These are phyloP conservation scores for Fusarium sacchari DNA, from an alignment of 2,329 filamentous ascomycete species.

Conservation along the genomic window DNA sequence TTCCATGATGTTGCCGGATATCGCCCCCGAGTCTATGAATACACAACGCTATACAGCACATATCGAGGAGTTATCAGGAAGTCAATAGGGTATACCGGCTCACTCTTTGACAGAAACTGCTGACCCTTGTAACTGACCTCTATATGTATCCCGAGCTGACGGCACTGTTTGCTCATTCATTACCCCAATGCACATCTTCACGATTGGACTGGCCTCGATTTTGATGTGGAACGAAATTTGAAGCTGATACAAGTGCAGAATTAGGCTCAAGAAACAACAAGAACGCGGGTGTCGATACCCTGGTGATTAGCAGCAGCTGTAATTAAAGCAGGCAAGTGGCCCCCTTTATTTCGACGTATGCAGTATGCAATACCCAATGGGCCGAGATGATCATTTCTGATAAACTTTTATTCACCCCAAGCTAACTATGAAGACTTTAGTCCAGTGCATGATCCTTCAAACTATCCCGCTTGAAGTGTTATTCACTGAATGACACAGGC, in stretches of 20 bases:
- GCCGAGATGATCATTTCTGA: not conserved
- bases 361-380: not conserved
- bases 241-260: constrained; percentile 12
- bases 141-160: not conserved
- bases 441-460: constrained; percentile 15
- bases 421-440: not conserved
- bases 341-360: not conserved
- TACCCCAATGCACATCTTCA: not conserved
- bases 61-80: not conserved
- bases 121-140: not conserved
- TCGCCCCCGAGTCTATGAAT: not conserved
- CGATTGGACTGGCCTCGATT: not conserved
- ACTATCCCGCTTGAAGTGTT: constrained; percentile 1
- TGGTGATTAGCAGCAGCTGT: not conserved
- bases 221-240: not conserved
- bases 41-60: not conserved
- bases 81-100: not conserved
- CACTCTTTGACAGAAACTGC: not conserved
- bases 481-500: constrained; percentile 20
- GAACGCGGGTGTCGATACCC: not conserved
- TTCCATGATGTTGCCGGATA: not conserved
- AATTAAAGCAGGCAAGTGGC: not conserved
- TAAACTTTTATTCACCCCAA: not conserved
- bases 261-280: not conserved
- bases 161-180: not conserved